A percentile compares a stretch with the other conserved stretches of the same genome.
phyloP scores from a whole-genome alignment of 495 filamentous ascomycete genomes.

The Choiromyces venosus region DNA sequence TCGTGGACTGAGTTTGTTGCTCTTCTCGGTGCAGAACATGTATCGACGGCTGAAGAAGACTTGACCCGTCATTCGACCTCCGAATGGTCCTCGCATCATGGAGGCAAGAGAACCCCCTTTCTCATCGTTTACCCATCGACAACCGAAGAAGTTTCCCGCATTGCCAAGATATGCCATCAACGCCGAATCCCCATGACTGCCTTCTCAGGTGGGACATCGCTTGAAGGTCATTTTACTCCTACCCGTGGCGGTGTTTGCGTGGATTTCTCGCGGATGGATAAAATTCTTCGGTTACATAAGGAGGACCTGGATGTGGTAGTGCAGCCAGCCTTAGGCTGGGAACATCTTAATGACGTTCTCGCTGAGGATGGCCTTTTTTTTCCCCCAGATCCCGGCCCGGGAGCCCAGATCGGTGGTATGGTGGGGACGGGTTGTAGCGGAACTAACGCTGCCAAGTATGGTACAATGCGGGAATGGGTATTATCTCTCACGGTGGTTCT shows the following conservation, averaged over 20 bases:
- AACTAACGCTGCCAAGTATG: conserved; percentile 89
- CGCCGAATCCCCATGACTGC: conserved; percentile 66
- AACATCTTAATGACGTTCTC: conserved; percentile 67
- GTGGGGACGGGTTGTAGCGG: conserved; percentile 89
- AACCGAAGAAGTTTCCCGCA: conserved; percentile 63
- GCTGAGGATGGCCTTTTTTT: conserved; percentile 67
- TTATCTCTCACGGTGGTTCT: conserved; percentile 84
- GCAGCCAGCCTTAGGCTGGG: conserved; percentile 77
- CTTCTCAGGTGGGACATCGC: conserved; percentile 63
- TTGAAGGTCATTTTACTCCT: conserved; percentile 76
- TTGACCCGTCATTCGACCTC: conserved; percentile 69
- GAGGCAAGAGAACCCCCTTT: conserved; percentile 48
- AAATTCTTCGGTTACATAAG: conserved; percentile 63
- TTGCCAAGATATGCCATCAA: conserved; percentile 70
- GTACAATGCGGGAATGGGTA: conserved; percentile 97
- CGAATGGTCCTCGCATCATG: conserved; percentile 77
- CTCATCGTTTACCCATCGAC: conserved; percentile 60
- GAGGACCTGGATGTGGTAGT: conserved; percentile 76
- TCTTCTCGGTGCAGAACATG: conserved; percentile 77
- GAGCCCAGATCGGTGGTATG: conserved; percentile 92
- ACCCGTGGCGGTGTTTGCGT: conserved; percentile 70
- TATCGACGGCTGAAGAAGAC: conserved; percentile 67
- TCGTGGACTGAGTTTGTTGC: conserved; percentile 87
- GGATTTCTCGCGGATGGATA: conserved; percentile 71
- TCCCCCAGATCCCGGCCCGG: conserved; percentile 75